Evolutionary conservation across 164 flowering plant species (phyloP).

Genomic region (Malania oleifera): DNA sequence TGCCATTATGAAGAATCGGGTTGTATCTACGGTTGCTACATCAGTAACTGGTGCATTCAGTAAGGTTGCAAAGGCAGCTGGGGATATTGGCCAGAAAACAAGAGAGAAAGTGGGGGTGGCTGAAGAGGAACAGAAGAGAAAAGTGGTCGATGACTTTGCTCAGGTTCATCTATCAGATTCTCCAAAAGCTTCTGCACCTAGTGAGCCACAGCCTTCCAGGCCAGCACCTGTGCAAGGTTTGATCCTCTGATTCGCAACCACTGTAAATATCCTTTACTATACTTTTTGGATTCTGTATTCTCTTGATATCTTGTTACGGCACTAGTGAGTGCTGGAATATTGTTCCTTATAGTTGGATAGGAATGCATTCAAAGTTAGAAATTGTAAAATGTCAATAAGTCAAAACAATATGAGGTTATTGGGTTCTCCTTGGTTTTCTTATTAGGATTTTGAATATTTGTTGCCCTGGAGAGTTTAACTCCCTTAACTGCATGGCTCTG

Average conservation of each 20-base stretch:
- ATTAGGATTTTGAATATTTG: no score
- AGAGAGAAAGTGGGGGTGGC: constrained; percentile 62
- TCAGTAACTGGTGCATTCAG: constrained; percentile 87
- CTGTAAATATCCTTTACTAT: constrained; percentile 23
- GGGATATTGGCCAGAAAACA: constrained; percentile 77
- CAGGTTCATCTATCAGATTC: constrained; percentile 56
- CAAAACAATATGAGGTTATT: no score
- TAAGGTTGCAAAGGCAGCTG: constrained; percentile 86
- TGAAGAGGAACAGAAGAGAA: constrained; percentile 59
- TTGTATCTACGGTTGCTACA: constrained; percentile 63
- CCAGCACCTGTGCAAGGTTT: constrained; percentile 48
- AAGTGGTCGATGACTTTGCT: constrained; percentile 55
- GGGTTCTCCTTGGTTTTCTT: no score
- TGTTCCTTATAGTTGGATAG: not conserved
- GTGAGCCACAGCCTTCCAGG: constrained; percentile 31
- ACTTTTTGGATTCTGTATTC: constrained; percentile 1
- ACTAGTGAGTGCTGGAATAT: not conserved
- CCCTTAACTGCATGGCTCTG: no score
- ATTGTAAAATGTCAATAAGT: no score
- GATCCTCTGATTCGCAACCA: constrained; percentile 40
- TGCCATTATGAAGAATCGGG: constrained; percentile 82
- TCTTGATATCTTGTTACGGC: constrained; percentile 8
- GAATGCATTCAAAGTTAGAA: not conserved
- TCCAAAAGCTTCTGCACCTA: constrained; percentile 35
- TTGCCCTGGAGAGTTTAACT: no score